These are phyloP conservation scores for Fraxinus sp. DNA, from an alignment of 305 asterid species.

Conservation along the genomic window DNA sequence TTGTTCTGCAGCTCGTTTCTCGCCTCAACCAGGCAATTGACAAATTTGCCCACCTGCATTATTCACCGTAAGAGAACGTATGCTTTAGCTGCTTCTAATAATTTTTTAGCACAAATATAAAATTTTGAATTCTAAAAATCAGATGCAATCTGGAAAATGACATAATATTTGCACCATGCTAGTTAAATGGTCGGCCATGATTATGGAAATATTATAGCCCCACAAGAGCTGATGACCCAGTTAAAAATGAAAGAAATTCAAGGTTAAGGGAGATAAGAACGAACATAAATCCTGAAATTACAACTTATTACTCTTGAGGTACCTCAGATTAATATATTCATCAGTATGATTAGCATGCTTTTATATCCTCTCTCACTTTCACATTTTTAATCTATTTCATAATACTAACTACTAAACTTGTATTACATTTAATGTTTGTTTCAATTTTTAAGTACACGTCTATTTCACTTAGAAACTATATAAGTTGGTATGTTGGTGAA, in stretches of 20 bases:
- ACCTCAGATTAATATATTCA: not conserved
- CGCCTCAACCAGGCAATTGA: slow-evolving; percentile 75
- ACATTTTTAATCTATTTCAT: not conserved
- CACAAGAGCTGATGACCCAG: too few relatives aligned
- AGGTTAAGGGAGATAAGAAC: not conserved
- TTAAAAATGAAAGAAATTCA: not conserved
- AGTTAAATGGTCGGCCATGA: not conserved
- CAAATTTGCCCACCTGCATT: slow-evolving; percentile 75
- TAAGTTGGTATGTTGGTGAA: not conserved
- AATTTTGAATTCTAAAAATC: not conserved
- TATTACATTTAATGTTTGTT: not conserved
- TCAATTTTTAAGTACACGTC: not conserved
- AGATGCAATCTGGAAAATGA: not conserved
- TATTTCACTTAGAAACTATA: not conserved
- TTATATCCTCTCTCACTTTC: not conserved
- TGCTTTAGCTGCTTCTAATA: not conserved
- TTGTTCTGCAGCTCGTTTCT: slow-evolving; percentile 67
- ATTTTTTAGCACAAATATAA: not conserved
- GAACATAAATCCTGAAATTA: not conserved
- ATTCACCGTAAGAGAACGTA: not conserved
- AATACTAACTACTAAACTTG: not conserved
- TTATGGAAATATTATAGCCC: not conserved
- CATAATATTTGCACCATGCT: not conserved
- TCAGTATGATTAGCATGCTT: not conserved
- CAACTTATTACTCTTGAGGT: not conserved